A percentile compares a stretch with the other conserved stretches of the same genome.
These are phyloP conservation scores for Pleurotus eryngii DNA, from an alignment of 768 basidiomycete genomes.

Conservation along the genomic window DNA sequence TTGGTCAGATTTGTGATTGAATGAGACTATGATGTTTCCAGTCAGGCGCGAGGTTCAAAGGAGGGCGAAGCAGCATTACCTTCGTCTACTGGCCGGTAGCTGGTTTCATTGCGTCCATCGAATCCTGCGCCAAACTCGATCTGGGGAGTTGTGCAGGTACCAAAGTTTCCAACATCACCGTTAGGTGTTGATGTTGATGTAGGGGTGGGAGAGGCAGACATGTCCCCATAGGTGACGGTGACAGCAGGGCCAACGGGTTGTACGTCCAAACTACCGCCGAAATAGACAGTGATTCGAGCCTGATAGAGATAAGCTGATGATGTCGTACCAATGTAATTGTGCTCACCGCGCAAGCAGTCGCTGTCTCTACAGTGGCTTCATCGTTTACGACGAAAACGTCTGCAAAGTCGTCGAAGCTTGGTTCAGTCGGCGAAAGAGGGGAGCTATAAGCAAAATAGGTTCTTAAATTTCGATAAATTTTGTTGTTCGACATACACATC, in stretches of 20 bases:
- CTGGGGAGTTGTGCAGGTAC: conserved; percentile 52
- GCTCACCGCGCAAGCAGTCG: conserved; percentile 18
- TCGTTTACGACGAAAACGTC: conserved; percentile 7
- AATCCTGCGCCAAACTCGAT: conserved; percentile 59
- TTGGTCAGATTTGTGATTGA: conserved; percentile 53
- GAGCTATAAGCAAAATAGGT: no score
- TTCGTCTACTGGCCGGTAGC: conserved; percentile 52
- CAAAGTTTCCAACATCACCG: conserved; percentile 40
- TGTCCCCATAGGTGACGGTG: conserved; percentile 25
- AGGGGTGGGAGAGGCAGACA: conserved; percentile 18
- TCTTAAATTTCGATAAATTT: neutral
- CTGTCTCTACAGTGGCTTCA: neutral
- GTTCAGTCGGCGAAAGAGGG: conserved; percentile 3
- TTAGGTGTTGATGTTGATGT: conserved; percentile 16
- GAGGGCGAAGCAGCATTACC: conserved; percentile 20
- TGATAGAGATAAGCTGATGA: conserved; percentile 4
- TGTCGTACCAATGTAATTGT: neutral
- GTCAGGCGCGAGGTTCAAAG: neutral
- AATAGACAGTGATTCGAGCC: conserved; percentile 33
- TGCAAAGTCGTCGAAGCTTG: neutral
- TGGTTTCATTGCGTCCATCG: conserved; percentile 55
- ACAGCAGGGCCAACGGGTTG: conserved; percentile 22
- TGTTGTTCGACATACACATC: conserved; percentile 13
- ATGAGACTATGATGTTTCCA: conserved; percentile 28
- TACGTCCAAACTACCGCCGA: conserved; percentile 18